These are phyloP conservation scores for Apophysomyces sp. DNA, from an alignment of 371 early-diverging fungal species.

Conservation along the genomic window DNA sequence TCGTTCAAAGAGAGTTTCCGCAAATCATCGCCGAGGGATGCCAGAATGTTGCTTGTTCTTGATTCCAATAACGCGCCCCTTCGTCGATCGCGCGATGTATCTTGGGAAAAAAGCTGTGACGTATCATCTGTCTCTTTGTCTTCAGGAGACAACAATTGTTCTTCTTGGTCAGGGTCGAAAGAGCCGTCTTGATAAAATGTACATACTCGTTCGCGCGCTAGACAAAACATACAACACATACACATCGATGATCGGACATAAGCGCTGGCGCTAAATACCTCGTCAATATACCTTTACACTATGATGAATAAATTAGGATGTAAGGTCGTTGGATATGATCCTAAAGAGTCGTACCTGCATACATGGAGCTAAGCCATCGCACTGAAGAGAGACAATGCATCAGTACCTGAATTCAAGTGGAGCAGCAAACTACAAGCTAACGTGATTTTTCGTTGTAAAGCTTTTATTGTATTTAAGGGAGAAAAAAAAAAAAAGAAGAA, in stretches of 20 bases:
- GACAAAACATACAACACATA: background rate
- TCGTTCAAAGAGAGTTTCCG: constrained; percentile 16
- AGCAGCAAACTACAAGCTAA: background rate
- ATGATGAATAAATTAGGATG: background rate
- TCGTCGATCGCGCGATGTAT: constrained; percentile 11
- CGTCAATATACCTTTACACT: constrained; percentile 17
- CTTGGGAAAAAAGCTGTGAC: constrained; percentile 12
- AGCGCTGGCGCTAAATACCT: background rate
- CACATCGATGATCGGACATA: background rate
- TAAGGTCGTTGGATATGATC: background rate
- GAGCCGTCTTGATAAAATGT: constrained; percentile 27
- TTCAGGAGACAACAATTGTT: background rate
- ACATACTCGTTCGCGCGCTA: constrained; percentile 27
- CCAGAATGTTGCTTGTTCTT: constrained; percentile 12
- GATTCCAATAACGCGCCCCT: constrained; percentile 14
- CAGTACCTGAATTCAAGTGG: background rate
- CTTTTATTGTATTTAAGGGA: no score
- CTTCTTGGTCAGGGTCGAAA: constrained; percentile 17
- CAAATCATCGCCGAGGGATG: constrained; percentile 15
- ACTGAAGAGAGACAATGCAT: constrained; percentile 21
- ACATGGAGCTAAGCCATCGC: constrained; percentile 54
- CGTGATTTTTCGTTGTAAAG: no score
- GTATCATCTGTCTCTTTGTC: constrained; percentile 1
- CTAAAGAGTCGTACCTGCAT: constrained; percentile 41
- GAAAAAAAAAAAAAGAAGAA: no score